phyloP scores from a whole-genome alignment of 2,329 filamentous ascomycete species.

The Cryphonectria nitschkei region DNA sequence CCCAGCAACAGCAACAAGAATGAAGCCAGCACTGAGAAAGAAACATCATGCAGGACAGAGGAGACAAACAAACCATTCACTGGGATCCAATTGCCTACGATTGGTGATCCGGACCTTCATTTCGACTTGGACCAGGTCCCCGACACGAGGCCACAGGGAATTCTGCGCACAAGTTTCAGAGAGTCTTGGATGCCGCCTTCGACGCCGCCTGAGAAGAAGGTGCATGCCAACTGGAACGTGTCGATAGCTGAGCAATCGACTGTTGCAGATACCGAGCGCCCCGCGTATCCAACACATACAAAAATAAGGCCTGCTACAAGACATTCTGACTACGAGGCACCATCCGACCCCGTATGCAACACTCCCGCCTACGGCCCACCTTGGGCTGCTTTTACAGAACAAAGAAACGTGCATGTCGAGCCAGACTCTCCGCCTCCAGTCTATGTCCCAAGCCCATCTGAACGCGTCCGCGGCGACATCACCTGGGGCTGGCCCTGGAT shows the following conservation, averaged over 20 bases:
- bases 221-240: background rate
- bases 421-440: conserved; percentile 2
- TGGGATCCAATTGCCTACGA: background rate
- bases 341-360: background rate
- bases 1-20: background rate
- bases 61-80: background rate
- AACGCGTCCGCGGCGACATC: background rate
- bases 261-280: background rate
- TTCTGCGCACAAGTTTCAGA: background rate
- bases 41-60: background rate
- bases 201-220: background rate
- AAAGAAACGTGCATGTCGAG: background rate
- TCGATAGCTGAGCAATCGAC: background rate
- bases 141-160: background rate
- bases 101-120: background rate
- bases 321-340: background rate
- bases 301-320: background rate
- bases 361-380: background rate
- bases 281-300: background rate
- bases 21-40: background rate
- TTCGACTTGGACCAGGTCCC: background rate
- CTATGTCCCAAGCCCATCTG: background rate
- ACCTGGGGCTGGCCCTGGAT: conserved; percentile 1
- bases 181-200: background rate
- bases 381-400: background rate